A percentile compares a stretch with the other conserved stretches of the same genome.
phyloP scores from a whole-genome alignment of 2,329 filamentous ascomycete species.

The Huntiella decipiens region DNA sequence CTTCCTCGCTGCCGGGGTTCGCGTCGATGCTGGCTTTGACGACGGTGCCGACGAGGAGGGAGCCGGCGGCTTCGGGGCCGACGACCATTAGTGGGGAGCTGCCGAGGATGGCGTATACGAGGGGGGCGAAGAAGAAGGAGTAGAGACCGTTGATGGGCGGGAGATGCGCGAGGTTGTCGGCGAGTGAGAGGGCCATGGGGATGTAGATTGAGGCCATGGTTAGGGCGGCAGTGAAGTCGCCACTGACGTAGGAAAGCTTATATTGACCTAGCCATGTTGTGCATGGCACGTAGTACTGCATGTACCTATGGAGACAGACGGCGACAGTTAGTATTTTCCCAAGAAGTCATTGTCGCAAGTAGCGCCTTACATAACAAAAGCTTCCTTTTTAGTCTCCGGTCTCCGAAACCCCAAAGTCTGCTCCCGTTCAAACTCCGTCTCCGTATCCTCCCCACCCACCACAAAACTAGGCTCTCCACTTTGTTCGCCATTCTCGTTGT shows the following conservation, averaged over 20 bases:
- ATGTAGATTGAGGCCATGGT: conserved; percentile 99
- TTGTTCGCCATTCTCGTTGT: too few species aligned
- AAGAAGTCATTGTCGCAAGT: neutral
- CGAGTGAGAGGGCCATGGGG: conserved; percentile 86
- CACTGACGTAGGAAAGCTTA: conserved; percentile 58
- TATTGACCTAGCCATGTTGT: conserved; percentile 85
- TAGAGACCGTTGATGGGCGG: conserved; percentile 90
- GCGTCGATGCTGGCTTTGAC: conserved; percentile 58
- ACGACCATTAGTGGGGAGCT: conserved; percentile 88
- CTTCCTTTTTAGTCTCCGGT: conserved; percentile 3
- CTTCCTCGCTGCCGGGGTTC: conserved; percentile 43
- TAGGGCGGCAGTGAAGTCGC: conserved; percentile 71
- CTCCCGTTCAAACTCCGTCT: too few species aligned
- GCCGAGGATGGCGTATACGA: conserved; percentile 79
- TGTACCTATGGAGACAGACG: conserved; percentile 38
- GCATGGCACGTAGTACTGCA: conserved; percentile 84
- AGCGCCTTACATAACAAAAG: conserved; percentile 5
- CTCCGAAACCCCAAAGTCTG: too few species aligned
- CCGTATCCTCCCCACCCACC: too few species aligned
- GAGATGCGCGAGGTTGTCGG: conserved; percentile 79
- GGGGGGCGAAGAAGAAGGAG: conserved; percentile 77
- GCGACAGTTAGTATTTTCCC: neutral
- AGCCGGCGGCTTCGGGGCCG: conserved; percentile 85
- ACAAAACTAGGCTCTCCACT: too few species aligned
- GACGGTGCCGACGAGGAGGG: conserved; percentile 72